These are phyloP conservation scores for Rhazya stricta DNA, from an alignment of 257 asterid genomes.

Conservation along the genomic window DNA sequence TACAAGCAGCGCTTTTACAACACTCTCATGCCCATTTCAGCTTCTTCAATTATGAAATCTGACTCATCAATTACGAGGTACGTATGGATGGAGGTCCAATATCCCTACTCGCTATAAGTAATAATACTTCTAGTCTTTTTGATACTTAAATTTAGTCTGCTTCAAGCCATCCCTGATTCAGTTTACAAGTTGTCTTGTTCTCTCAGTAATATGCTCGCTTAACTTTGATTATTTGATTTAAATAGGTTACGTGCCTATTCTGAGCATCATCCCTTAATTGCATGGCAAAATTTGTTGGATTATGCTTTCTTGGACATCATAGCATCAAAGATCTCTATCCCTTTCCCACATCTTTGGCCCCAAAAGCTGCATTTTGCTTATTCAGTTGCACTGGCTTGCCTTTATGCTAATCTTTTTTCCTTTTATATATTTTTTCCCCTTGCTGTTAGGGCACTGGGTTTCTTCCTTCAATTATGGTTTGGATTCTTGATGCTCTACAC, in stretches of 20 bases:
- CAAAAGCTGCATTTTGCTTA: background rate
- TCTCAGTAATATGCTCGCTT: background rate
- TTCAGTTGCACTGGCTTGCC: background rate
- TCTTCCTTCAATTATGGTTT: background rate
- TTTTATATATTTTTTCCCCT: background rate
- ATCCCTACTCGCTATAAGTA: background rate
- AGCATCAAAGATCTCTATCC: background rate
- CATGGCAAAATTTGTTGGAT: background rate
- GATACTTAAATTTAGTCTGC: background rate
- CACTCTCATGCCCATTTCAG: slow-evolving; percentile 61
- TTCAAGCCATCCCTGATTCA: background rate
- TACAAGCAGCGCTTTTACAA: slow-evolving; percentile 92
- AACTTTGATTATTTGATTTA: background rate
- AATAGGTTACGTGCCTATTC: background rate
- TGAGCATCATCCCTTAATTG: background rate
- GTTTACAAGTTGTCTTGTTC: background rate
- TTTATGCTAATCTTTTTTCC: background rate
- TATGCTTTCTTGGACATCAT: background rate
- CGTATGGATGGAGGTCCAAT: slow-evolving; percentile 9
- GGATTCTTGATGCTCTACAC: background rate
- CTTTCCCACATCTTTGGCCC: background rate
- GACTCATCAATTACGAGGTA: slow-evolving; percentile 54
- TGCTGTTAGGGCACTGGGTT: background rate
- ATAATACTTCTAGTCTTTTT: background rate
- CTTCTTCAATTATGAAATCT: slow-evolving; percentile 46